Evolutionary conservation across 257 asterid genomes (phyloP).

Genomic region (Scutellaria baicalensis): DNA sequence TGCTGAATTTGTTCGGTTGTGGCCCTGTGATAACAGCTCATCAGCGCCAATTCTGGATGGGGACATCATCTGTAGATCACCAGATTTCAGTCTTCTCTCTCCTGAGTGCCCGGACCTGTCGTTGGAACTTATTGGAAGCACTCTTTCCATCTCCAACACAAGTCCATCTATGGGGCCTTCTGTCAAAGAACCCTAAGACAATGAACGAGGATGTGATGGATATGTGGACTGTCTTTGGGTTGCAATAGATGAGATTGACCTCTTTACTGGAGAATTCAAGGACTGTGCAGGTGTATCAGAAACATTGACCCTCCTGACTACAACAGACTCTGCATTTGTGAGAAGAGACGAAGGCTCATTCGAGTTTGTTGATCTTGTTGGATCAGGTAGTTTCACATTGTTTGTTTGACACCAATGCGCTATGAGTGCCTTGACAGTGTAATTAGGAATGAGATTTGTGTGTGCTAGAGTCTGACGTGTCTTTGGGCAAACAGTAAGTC

Average conservation of each 20-base stretch:
- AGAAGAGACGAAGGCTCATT: too few relatives aligned
- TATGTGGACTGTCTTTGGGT: conserved; percentile 24
- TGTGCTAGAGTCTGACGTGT: conserved; percentile 62
- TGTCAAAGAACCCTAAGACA: conserved; percentile 40
- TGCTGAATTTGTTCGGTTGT: conserved; percentile 42
- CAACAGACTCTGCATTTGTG: too few relatives aligned
- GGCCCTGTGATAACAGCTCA: conserved; percentile 32
- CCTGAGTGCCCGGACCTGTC: conserved; percentile 44
- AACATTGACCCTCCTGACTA: too few relatives aligned
- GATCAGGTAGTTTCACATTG: too few relatives aligned
- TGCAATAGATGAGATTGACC: too few relatives aligned
- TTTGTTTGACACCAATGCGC: too few relatives aligned
- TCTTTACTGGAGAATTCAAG: too few relatives aligned
- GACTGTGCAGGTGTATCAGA: too few relatives aligned
- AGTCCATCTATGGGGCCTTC: conserved; percentile 32
- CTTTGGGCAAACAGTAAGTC: conserved; percentile 76
- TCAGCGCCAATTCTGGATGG: conserved; percentile 29
- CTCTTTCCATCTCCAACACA: conserved; percentile 30
- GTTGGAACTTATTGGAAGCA: conserved; percentile 31
- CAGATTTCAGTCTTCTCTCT: conserved; percentile 34
- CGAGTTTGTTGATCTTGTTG: too few relatives aligned
- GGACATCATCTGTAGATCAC: conserved; percentile 21
- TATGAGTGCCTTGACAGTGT: too few relatives aligned
- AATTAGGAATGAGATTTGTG: too few relatives aligned
- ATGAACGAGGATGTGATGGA: conserved; percentile 44